Evolutionary conservation across 2,329 filamentous ascomycete species (phyloP).

Genomic region (Cryphonectria japonica): DNA sequence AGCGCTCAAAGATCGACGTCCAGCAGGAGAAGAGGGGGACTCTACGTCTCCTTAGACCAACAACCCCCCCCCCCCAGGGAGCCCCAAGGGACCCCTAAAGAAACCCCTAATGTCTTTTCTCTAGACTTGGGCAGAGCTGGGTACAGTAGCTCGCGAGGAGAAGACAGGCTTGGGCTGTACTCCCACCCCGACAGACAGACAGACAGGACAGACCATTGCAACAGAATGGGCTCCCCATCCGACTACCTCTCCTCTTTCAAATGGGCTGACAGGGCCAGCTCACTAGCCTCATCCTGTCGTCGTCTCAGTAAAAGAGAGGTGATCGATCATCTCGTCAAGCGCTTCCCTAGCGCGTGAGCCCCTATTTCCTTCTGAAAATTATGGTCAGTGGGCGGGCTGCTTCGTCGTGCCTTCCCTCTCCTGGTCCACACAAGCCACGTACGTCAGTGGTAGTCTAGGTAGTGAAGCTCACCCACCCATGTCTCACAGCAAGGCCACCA

Average conservation of each 20-base stretch:
- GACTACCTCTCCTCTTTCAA: neutral
- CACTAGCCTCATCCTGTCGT: constrained; percentile 9
- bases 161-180: neutral
- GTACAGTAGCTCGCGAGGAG: constrained; percentile 12
- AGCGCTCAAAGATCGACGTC: neutral
- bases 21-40: neutral
- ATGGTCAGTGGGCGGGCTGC: neutral
- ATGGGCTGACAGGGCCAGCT: neutral
- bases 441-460: constrained; percentile 10
- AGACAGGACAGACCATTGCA: neutral
- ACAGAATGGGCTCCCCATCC: neutral
- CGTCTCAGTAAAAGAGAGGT: neutral
- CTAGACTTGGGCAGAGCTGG: constrained; percentile 8
- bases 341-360: constrained; percentile 1
- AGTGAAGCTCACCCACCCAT: neutral
- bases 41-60: neutral
- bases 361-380: constrained; percentile 3
- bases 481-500: neutral
- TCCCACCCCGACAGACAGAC: neutral
- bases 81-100: neutral
- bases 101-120: constrained; percentile 9
- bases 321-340: constrained; percentile 5
- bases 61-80: too few relatives aligned
- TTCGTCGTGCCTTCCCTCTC: neutral
- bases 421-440: constrained; percentile 2